Percentiles rank a stretch among this genome's conserved stretches.
phyloP scores from a whole-genome alignment of 371 early-diverging fungal genomes.

The Syncephalastrum monosporum region DNA sequence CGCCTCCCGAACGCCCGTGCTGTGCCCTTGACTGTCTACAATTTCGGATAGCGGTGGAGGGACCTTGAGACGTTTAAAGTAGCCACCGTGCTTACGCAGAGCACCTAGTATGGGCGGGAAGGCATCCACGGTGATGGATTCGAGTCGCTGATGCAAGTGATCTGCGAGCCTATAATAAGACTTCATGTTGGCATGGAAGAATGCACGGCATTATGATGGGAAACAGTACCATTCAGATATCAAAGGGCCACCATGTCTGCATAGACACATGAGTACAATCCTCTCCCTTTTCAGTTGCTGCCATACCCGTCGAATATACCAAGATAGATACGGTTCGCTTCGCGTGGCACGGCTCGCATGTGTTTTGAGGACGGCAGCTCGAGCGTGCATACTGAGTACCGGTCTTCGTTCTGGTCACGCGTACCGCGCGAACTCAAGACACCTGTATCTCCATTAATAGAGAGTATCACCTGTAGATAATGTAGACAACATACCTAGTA shows the following conservation, averaged over 20 bases:
- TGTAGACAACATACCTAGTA: constrained; percentile 15
- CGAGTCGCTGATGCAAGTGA: constrained; percentile 44
- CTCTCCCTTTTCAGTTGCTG: background rate
- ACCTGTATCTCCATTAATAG: constrained; percentile 7
- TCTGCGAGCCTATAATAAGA: constrained; percentile 29
- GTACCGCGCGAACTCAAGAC: constrained; percentile 46
- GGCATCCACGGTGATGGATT: constrained; percentile 33
- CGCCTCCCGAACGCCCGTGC: constrained; percentile 3
- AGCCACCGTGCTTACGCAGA: constrained; percentile 43
- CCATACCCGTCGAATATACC: constrained; percentile 57
- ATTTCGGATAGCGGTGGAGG: constrained; percentile 23
- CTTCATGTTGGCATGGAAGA: background rate
- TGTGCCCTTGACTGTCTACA: constrained; percentile 25
- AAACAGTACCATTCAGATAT: constrained; percentile 41
- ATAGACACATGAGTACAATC: constrained; percentile 1
- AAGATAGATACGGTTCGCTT: constrained; percentile 44
- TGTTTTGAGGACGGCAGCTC: constrained; percentile 22
- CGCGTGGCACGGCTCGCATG: constrained; percentile 26
- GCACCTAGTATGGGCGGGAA: constrained; percentile 30
- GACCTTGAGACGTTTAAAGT: constrained; percentile 40
- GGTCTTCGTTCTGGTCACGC: constrained; percentile 47
- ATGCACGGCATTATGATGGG: background rate
- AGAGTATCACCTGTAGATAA: background rate
- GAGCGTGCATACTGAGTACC: constrained; percentile 34
- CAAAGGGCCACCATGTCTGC: constrained; percentile 45